Conservation (phyloP, 176 grass and related monocot species). For the Carex scoparia region DNA sequence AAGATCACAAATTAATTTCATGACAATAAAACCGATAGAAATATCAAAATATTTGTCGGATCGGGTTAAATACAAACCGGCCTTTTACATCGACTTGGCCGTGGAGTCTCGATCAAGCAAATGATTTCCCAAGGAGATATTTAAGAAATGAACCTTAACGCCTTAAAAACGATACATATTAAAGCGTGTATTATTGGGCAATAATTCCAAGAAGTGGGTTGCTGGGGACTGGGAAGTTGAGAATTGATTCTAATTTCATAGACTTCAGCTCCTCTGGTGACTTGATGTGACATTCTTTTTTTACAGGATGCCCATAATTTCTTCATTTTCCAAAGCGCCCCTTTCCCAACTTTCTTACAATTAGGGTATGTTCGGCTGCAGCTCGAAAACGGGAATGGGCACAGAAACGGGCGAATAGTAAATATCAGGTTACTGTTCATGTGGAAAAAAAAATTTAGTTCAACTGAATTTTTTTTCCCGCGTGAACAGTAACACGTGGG, state of each 20-base stretch:
- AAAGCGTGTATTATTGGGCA: neutral
- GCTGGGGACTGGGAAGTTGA: neutral
- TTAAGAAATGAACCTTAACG: neutral
- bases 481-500: no score
- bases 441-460: no score
- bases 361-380: no score
- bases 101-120: neutral
- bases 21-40: no score
- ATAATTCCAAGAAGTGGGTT: neutral
- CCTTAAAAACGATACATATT: neutral
- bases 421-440: no score
- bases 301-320: neutral
- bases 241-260: neutral
- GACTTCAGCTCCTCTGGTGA: neutral
- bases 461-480: no score
- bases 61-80: neutral
- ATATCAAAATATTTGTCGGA: neutral
- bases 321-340: neutral
- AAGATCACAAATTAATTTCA: no score
- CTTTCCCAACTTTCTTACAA: neutral
- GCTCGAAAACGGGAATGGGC: no score
- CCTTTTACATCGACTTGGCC: neutral
- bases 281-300: neutral
- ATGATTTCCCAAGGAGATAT: neutral
- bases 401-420: no score